phyloP scores from a whole-genome alignment of 805 yeast species.

The Dipodascus geniculatus region DNA sequence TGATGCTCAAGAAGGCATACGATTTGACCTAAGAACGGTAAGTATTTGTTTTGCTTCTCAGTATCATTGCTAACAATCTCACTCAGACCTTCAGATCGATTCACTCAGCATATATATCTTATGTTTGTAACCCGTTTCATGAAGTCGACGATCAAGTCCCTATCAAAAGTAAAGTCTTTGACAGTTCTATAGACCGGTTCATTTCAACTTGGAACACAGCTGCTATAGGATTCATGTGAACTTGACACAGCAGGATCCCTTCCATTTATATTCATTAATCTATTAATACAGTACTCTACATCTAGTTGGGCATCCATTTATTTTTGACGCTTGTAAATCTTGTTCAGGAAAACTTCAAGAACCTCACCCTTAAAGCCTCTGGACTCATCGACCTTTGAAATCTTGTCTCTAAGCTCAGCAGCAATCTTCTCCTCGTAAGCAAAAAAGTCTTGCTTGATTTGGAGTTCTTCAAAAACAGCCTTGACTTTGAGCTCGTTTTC shows the following conservation, averaged over 20 bases:
- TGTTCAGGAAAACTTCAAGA: constrained; percentile 71
- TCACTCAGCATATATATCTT: constrained; percentile 21
- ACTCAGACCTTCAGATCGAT: constrained; percentile 14
- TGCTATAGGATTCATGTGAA: constrained; percentile 1
- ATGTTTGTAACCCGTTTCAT: constrained; percentile 25
- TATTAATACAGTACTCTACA: background rate
- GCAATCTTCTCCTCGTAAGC: constrained; percentile 78
- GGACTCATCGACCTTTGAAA: constrained; percentile 69
- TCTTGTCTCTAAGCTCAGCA: constrained; percentile 47
- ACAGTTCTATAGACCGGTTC: constrained; percentile 13
- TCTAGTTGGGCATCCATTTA: constrained; percentile 23
- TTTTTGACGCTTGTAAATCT: constrained; percentile 90
- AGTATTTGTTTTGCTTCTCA: constrained; percentile 1
- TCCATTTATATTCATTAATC: background rate
- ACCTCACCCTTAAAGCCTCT: constrained; percentile 89
- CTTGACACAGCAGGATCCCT: too few relatives aligned
- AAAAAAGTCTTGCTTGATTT: constrained; percentile 56
- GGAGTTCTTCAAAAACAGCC: constrained; percentile 60
- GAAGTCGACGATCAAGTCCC: constrained; percentile 9
- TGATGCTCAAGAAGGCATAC: constrained; percentile 17
- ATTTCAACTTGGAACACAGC: constrained; percentile 14
- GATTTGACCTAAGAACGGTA: constrained; percentile 13
- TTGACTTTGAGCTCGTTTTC: constrained; percentile 58
- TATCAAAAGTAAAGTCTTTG: constrained; percentile 21
- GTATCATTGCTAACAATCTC: background rate